Conservation (phyloP, 345 rosid genomes). For the Durio zibethinus region DNA sequence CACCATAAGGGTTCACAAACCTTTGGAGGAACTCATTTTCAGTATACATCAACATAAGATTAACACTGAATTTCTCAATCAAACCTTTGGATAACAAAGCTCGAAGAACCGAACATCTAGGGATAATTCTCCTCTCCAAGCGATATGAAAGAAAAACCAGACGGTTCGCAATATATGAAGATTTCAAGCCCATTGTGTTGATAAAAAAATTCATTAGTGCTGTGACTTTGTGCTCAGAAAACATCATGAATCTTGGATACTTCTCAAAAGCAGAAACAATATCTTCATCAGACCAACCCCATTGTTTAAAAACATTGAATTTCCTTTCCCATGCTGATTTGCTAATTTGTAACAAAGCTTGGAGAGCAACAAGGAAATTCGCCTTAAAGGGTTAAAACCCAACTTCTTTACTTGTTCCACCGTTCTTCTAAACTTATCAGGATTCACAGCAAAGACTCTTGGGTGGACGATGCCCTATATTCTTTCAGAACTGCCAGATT, state of each 20-base stretch:
- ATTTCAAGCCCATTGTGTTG: slow-evolving; percentile 22
- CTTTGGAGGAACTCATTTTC: slow-evolving; percentile 18
- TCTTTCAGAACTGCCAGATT: not conserved
- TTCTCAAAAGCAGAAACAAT: slow-evolving; percentile 16
- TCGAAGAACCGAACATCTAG: slow-evolving; percentile 21
- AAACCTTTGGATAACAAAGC: slow-evolving; percentile 19
- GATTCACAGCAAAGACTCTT: not conserved
- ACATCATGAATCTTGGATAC: slow-evolving; percentile 8
- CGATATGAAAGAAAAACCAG: not conserved
- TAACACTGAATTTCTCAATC: not conserved
- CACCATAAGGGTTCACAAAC: slow-evolving; percentile 8
- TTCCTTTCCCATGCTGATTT: slow-evolving; percentile 2
- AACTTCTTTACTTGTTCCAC: not conserved
- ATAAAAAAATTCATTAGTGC: slow-evolving; percentile 21
- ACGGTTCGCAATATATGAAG: slow-evolving; percentile 2
- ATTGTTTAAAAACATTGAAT: not conserved
- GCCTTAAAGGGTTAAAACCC: not conserved
- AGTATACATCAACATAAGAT: not conserved
- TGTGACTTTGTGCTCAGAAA: slow-evolving; percentile 24
- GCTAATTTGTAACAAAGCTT: not conserved
- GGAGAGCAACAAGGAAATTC: slow-evolving; percentile 13
- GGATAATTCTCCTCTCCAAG: slow-evolving; percentile 11
- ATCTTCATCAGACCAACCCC: slow-evolving; percentile 23
- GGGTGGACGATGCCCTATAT: not conserved
- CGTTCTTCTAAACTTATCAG: not conserved